Conservation (phyloP, 352 stramenopile species). For the Phytophthora macrochlamydospora region DNA sequence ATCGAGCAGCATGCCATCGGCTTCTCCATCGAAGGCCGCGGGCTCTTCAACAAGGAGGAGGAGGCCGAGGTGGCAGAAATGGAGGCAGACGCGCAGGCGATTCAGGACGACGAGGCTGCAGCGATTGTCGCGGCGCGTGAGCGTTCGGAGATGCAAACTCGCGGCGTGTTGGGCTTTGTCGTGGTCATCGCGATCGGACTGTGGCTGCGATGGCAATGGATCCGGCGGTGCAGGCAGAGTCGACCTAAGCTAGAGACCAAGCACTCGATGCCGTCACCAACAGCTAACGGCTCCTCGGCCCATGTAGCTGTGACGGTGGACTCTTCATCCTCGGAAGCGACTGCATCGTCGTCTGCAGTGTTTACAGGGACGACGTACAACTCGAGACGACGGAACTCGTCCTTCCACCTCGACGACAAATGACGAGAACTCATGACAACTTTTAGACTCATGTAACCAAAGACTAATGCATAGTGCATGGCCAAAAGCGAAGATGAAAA, state of each 20-base stretch:
- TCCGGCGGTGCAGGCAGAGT: slow-evolving; percentile 28
- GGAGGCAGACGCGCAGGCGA: slow-evolving; percentile 47
- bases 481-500: no score
- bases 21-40: slow-evolving; percentile 78
- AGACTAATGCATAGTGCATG: background rate
- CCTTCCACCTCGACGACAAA: slow-evolving; percentile 40
- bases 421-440: slow-evolving; percentile 12
- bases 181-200: slow-evolving; percentile 28
- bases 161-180: slow-evolving; percentile 25
- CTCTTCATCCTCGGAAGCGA: slow-evolving; percentile 22
- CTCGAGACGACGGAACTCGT: slow-evolving; percentile 39
- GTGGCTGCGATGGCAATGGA: slow-evolving; percentile 41
- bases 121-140: slow-evolving; percentile 30
- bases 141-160: slow-evolving; percentile 24
- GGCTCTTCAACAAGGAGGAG: slow-evolving; percentile 55
- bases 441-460: slow-evolving; percentile 21
- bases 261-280: slow-evolving; percentile 13
- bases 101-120: slow-evolving; percentile 36
- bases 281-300: slow-evolving; percentile 12
- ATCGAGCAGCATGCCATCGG: slow-evolving; percentile 79
- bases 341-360: slow-evolving; percentile 29
- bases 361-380: slow-evolving; percentile 28
- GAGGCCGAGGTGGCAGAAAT: slow-evolving; percentile 61
- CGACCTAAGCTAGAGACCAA: slow-evolving; percentile 29
- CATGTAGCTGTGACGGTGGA: slow-evolving; percentile 32